Base-by-base conservation (phyloP, 495 filamentous ascomycete species). In the Penicillium waksmanii region DNA sequence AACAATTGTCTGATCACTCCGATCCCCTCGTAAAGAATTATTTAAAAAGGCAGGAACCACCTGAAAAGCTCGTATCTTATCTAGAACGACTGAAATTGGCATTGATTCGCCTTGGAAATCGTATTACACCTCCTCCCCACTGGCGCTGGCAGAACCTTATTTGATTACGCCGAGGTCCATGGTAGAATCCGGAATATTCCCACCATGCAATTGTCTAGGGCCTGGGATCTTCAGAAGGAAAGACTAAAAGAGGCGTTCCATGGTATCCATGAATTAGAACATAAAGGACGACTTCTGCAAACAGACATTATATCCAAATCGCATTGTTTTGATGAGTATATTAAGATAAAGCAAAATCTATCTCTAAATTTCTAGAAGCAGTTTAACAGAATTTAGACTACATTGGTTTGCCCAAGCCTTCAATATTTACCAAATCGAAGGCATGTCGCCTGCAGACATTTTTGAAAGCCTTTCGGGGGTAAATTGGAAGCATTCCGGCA, bases 401-500 rank as follows among this genome's bases (percentile, higher is more conserved):
- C 6, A 8, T 7, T 31, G 0, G 8, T 8, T 31, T 9, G 8
- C 27, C 27, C 8, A 6, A 9, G 8, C 1, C 27, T 31, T 31
- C 27, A 31, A 9, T 31, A 31, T 8, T 19, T 55, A 68, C 68
- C 68, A 70, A 12, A 70, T 64, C 1, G 66, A 71, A 1, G 68
- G 63, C 6, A 68, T n/a, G 13, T 60, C 21, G 31, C 63, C 68
- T 9, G 33, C 31, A 6, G 66, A 57, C 7, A 71, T 44, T 4
- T 56, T 46, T 3, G 53, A n/a, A 3, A 69, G 61, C 46, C 68
- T 58, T 27, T 61, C 57, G 6, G 58, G 44, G 5, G 35, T 68
- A n/a, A 65, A 62, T 35, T 63, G 61, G 38, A 73, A 73, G 42
- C 71, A 73, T 34, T 73, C 68, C 0, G 71, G 71, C 9, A 73